Evolutionary conservation across 2,329 filamentous ascomycete genomes (phyloP).

Genomic region (Gyromitra esculenta): DNA sequence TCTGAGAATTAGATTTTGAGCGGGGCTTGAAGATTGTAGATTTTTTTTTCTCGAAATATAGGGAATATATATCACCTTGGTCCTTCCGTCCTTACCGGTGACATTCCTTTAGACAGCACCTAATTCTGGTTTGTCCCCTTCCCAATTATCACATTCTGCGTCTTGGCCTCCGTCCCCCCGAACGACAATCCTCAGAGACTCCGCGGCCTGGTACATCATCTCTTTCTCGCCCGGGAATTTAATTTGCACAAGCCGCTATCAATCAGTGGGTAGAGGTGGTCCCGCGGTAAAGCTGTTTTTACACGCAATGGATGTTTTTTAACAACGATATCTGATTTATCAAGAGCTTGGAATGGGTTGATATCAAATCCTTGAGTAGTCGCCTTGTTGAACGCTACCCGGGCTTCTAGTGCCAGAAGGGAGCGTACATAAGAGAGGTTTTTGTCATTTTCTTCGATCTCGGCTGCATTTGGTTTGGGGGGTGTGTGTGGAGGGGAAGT

Average conservation of each 20-base stretch:
- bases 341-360: background rate
- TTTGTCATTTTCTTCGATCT: background rate
- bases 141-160: background rate
- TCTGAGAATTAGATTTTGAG: background rate
- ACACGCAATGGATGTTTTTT: background rate
- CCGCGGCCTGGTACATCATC: background rate
- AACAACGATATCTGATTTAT: background rate
- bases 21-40: background rate
- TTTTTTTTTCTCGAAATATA: background rate
- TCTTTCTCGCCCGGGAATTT: background rate
- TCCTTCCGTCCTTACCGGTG: background rate
- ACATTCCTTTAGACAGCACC: background rate
- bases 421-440: background rate
- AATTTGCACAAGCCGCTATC: background rate
- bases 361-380: background rate
- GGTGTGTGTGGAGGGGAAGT: background rate
- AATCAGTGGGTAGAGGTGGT: slow-evolving; percentile 8
- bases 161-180: background rate
- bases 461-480: background rate
- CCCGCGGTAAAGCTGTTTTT: background rate
- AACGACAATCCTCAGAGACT: background rate
- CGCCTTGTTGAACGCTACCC: background rate
- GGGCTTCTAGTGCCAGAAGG: slow-evolving; percentile 2
- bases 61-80: background rate
- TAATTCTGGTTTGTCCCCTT: background rate